Percentiles rank a stretch among this genome's conserved stretches.
These are phyloP conservation scores for Ceratobasidium sp. DNA, from an alignment of 1,284 basidiomycete genomes.

Conservation along the genomic window DNA sequence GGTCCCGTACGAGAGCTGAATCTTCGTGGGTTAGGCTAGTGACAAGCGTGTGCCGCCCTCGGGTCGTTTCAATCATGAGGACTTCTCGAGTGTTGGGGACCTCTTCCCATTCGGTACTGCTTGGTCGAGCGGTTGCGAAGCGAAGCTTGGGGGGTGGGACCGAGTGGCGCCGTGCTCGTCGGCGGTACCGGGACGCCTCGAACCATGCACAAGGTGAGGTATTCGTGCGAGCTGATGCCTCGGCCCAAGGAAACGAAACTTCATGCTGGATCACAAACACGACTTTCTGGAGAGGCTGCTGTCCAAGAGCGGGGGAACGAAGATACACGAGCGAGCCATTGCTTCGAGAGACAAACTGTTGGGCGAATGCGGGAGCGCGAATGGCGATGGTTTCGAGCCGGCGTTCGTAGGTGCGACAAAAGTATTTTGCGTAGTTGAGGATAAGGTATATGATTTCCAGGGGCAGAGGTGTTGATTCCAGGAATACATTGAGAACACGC, in stretches of 20 bases:
- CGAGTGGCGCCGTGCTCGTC: not conserved
- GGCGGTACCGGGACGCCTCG: constrained; percentile 9
- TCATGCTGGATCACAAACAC: constrained; percentile 34
- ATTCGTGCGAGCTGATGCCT: constrained; percentile 16
- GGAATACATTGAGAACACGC: not conserved
- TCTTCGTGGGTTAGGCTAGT: constrained; percentile 1
- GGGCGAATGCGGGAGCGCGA: constrained; percentile 13
- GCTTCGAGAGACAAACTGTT: constrained; percentile 20
- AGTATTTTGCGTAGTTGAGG: constrained; percentile 26
- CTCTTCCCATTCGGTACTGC: constrained; percentile 16
- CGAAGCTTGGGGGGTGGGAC: constrained; percentile 25
- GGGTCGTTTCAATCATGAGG: constrained; percentile 15
- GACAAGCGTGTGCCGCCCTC: constrained; percentile 7
- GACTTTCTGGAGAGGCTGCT: constrained; percentile 12
- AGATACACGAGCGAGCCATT: constrained; percentile 31
- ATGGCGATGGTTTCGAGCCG: constrained; percentile 27
- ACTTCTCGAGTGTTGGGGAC: constrained; percentile 12
- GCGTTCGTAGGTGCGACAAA: constrained; percentile 29
- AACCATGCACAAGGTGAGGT: constrained; percentile 27
- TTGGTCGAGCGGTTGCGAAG: constrained; percentile 18
- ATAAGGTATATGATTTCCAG: constrained; percentile 22
- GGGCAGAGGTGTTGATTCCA: constrained; percentile 4
- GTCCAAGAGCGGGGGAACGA: constrained; percentile 17
- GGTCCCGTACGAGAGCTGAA: not conserved
- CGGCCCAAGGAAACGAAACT: constrained; percentile 24